Conservation (phyloP, 192 early-diverging fungal genomes). For the Blastocladiella britannica region DNA sequence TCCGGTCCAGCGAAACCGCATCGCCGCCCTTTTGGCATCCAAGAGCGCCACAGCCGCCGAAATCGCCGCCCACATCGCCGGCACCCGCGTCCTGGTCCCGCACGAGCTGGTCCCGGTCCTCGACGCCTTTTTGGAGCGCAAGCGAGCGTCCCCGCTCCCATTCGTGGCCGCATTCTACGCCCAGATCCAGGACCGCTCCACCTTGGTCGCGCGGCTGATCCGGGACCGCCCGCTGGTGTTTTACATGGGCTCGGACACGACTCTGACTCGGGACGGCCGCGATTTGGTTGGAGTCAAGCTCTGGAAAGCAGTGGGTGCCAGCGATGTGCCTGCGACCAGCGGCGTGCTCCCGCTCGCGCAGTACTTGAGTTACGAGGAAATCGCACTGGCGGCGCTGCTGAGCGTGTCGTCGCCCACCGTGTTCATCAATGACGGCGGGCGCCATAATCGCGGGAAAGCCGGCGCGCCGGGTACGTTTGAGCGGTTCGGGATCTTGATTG, state of each 20-base stretch:
- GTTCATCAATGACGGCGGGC: slow-evolving; percentile 14
- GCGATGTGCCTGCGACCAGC: background rate
- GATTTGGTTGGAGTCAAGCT: background rate
- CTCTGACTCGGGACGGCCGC: slow-evolving; percentile 5
- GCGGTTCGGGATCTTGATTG: slow-evolving; percentile 8
- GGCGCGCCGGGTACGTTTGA: slow-evolving; percentile 1
- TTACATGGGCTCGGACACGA: slow-evolving; percentile 4
- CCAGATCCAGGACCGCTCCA: slow-evolving; percentile 1
- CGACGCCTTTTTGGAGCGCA: slow-evolving; percentile 5
- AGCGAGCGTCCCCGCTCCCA: slow-evolving; percentile 3
- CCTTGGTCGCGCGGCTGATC: slow-evolving; percentile 9
- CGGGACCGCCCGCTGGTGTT: slow-evolving; percentile 12
- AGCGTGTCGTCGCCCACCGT: slow-evolving; percentile 9
- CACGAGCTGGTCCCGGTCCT: background rate
- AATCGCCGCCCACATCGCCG: background rate
- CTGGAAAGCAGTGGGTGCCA: background rate
- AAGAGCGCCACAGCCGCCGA: background rate
- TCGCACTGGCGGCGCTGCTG: slow-evolving; percentile 11
- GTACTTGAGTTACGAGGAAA: slow-evolving; percentile 18
- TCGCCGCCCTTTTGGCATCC: background rate
- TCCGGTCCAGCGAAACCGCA: background rate
- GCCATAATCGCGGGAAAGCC: slow-evolving; percentile 4
- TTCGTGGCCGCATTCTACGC: slow-evolving; percentile 8
- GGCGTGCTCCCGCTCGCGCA: slow-evolving; percentile 8
- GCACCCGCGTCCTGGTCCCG: slow-evolving; percentile 9